A percentile compares a stretch with the other conserved stretches of the same genome.
phyloP scores from a whole-genome alignment of 2,329 filamentous ascomycete species.

The Diaporthe citriasiana region DNA sequence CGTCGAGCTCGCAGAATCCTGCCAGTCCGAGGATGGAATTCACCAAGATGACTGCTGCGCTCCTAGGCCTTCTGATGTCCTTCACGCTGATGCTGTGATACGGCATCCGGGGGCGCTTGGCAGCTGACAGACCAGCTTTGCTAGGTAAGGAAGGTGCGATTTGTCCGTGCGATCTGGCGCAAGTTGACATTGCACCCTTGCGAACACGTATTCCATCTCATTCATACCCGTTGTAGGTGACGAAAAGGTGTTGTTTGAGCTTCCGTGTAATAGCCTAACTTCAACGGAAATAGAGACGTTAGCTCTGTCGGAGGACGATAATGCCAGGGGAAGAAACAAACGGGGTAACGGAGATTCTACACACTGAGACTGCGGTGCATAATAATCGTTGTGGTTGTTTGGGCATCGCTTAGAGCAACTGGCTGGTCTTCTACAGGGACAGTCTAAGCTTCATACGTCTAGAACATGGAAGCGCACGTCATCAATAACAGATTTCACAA shows the following conservation, averaged over 20 bases:
- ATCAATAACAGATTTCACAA: neutral
- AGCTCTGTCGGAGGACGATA: neutral
- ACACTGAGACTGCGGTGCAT: slow-evolving; percentile 3
- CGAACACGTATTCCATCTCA: neutral
- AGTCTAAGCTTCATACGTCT: slow-evolving; percentile 14
- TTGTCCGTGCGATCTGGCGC: neutral
- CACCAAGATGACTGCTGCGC: slow-evolving; percentile 63
- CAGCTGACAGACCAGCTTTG: neutral
- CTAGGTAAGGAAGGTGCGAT: neutral
- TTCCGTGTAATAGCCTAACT: neutral
- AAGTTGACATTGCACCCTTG: neutral
- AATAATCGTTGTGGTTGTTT: slow-evolving; percentile 3
- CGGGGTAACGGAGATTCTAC: neutral
- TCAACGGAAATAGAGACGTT: neutral
- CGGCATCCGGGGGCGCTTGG: neutral
- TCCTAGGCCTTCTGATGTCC: slow-evolving; percentile 65
- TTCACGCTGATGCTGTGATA: slow-evolving; percentile 65
- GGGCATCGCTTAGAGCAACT: slow-evolving; percentile 30
- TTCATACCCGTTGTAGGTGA: slow-evolving; percentile 10
- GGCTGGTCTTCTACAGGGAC: neutral
- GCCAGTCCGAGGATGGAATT: slow-evolving; percentile 62
- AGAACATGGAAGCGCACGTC: neutral
- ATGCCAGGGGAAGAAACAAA: neutral
- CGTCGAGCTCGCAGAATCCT: slow-evolving; percentile 54
- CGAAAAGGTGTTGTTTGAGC: neutral